These are phyloP conservation scores for Phoma sp. DNA, from an alignment of 2,329 filamentous ascomycete species.

Conservation along the genomic window DNA sequence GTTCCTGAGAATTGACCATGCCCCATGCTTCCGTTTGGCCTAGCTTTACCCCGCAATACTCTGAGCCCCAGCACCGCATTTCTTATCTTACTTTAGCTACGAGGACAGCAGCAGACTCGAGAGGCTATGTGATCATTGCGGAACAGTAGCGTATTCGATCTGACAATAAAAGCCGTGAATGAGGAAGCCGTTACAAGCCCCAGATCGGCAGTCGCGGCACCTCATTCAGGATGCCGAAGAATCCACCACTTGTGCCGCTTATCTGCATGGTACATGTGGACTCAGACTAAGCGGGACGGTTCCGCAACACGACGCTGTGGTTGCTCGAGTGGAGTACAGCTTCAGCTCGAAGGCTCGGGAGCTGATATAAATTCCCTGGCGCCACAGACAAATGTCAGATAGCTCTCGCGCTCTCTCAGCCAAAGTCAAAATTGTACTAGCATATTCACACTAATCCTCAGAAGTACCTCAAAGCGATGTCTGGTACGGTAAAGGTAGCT, in stretches of 20 bases:
- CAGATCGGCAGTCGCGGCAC: not conserved
- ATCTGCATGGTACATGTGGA: not conserved
- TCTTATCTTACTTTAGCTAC: too few relatives aligned
- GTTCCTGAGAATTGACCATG: not conserved
- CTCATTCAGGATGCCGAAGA: not conserved
- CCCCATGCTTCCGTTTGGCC: too few relatives aligned
- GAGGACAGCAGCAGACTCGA: too few relatives aligned
- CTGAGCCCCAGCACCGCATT: not conserved
- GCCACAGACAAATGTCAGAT: too few relatives aligned
- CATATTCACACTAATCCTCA: too few relatives aligned
- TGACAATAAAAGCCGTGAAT: not conserved
- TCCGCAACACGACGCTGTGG: not conserved
- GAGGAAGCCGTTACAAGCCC: too few relatives aligned
- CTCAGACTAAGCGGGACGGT: not conserved
- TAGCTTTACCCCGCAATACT: conserved; percentile 5
- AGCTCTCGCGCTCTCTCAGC: not conserved
- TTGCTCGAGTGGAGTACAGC: not conserved
- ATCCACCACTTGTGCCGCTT: not conserved
- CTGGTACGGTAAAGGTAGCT: conserved; percentile 45
- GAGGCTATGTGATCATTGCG: too few relatives aligned
- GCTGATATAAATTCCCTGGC: too few relatives aligned
- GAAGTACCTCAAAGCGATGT: not conserved
- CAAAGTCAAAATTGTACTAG: not conserved
- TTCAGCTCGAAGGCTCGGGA: not conserved
- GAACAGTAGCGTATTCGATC: too few relatives aligned